A percentile compares a stretch with the other conserved stretches of the same genome.
These are phyloP conservation scores for Lipomyces chichibuensis DNA, from an alignment of 805 yeast genomes.

Conservation along the genomic window DNA sequence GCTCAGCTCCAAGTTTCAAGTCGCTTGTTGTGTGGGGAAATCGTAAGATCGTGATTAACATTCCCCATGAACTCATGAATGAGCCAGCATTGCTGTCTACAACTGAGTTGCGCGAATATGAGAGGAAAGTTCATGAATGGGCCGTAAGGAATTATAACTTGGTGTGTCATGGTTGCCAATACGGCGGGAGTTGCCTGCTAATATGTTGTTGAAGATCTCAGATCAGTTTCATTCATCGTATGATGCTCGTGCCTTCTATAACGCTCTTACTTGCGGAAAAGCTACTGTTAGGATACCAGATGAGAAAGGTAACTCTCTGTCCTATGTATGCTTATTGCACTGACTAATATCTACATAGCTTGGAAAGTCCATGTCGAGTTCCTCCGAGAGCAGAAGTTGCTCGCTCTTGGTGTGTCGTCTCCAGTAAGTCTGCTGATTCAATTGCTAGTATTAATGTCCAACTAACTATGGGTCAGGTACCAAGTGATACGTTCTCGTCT, in stretches of 20 bases:
- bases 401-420: conserved; percentile 2
- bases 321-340: not conserved
- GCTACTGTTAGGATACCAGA: conserved; percentile 16
- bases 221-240: not conserved
- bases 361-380: not conserved
- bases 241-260: conserved; percentile 7
- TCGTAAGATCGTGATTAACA: conserved; percentile 1
- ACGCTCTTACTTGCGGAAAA: conserved; percentile 11
- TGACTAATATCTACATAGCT: not conserved
- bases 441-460: not conserved
- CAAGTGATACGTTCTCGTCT: not conserved
- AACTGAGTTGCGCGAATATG: conserved; percentile 10
- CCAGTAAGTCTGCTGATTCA: not conserved
- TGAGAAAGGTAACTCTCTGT: conserved; percentile 8
- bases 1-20: not conserved
- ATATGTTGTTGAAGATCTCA: not conserved
- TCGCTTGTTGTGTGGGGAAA: conserved; percentile 19
- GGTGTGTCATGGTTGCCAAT: conserved; percentile 2
- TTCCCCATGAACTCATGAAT: conserved; percentile 5
- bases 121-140: conserved; percentile 16
- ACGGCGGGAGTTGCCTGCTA: not conserved
- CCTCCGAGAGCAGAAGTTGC: not conserved
- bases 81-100: conserved; percentile 4
- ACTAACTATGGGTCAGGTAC: not conserved
- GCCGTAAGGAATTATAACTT: conserved; percentile 8